phyloP scores from a whole-genome alignment of 108 stramenopile species.

The Cyclotella atomus region DNA sequence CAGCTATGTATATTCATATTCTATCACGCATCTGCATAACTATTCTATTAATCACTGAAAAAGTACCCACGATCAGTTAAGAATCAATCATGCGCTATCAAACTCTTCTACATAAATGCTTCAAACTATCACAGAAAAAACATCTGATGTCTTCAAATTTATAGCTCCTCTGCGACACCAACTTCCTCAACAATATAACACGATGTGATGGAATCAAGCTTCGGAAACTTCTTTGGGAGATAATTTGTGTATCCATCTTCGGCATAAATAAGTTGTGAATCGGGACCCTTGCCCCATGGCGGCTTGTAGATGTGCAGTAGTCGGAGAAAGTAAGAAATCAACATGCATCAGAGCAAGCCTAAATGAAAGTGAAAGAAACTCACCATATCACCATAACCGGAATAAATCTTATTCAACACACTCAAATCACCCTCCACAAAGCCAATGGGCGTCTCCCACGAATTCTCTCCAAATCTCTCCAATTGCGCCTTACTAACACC shows the following conservation, averaged over 20 bases:
- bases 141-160: too few relatives aligned
- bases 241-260: slow-evolving; percentile 49
- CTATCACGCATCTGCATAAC: too few relatives aligned
- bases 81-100: too few relatives aligned
- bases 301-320: neutral
- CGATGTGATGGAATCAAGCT: neutral
- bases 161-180: neutral
- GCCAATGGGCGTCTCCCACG: slow-evolving; percentile 89
- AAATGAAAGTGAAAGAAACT: neutral
- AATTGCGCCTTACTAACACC: slow-evolving; percentile 61
- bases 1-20: too few relatives aligned
- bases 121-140: too few relatives aligned
- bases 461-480: slow-evolving; percentile 60
- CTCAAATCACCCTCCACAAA: slow-evolving; percentile 67
- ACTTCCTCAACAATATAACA: slow-evolving; percentile 6
- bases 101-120: too few relatives aligned
- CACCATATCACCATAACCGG: slow-evolving; percentile 82
- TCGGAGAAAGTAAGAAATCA: neutral
- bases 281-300: slow-evolving; percentile 27
- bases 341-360: neutral
- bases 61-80: too few relatives aligned
- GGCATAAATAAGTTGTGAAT: slow-evolving; percentile 26
- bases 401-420: slow-evolving; percentile 65
- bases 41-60: too few relatives aligned
- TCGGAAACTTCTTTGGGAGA: slow-evolving; percentile 42